Conservation (phyloP, 306 rosid species). For the Senna tora region DNA sequence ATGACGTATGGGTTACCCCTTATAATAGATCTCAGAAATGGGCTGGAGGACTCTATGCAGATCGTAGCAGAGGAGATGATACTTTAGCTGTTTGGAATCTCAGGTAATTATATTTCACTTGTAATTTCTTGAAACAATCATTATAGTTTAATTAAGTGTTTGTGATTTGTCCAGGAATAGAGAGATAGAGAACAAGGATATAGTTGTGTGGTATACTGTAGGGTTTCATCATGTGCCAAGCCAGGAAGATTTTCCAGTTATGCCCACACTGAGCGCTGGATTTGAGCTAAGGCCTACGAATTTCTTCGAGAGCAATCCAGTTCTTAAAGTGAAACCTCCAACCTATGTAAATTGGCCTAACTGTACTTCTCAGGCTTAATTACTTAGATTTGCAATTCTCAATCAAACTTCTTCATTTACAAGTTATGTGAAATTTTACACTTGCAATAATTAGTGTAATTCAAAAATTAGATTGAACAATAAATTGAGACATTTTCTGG, state of each 20-base stretch:
- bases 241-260: conserved; percentile 14
- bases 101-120: neutral
- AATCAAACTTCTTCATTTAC: no score
- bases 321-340: neutral
- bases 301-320: conserved; percentile 14
- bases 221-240: conserved; percentile 9
- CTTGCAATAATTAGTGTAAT: no score
- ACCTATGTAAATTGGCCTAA: neutral
- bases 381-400: no score
- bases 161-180: neutral
- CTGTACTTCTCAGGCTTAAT: neutral
- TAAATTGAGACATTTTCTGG: neutral
- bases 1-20: conserved; percentile 5
- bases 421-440: no score
- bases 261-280: conserved; percentile 6
- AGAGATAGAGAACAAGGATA: conserved; percentile 12
- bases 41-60: neutral
- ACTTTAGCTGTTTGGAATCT: neutral
- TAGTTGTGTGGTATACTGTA: neutral
- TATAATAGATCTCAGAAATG: conserved; percentile 9
- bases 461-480: neutral
- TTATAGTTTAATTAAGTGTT: neutral
- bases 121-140: no score
- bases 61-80: conserved; percentile 11
- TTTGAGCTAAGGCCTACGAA: conserved; percentile 14